Conservation (phyloP, 2,329 filamentous ascomycete genomes). For the Diatrype stigma region DNA sequence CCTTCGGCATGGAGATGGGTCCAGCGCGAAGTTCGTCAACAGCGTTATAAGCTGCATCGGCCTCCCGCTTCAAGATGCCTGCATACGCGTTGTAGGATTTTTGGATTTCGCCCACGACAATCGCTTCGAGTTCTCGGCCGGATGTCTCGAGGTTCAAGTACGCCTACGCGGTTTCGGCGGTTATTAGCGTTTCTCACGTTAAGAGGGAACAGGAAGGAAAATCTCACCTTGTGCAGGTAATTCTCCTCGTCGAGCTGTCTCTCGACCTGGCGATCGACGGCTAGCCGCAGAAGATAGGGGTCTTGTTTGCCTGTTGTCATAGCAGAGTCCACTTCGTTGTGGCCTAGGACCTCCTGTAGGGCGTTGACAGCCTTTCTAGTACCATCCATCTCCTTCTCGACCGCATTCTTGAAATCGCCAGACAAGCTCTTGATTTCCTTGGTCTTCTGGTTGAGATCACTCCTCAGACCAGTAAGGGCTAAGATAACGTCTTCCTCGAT, state of each 20-base stretch:
- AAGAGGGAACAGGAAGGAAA: background rate
- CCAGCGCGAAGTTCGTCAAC: conserved; percentile 79
- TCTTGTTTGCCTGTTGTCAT: conserved; percentile 81
- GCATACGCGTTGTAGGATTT: conserved; percentile 96
- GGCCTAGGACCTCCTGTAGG: conserved; percentile 76
- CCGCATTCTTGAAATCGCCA: conserved; percentile 93
- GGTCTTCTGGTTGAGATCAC: conserved; percentile 90
- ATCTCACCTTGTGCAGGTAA: conserved; percentile 79
- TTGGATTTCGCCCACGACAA: conserved; percentile 95
- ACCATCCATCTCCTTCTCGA: conserved; percentile 88
- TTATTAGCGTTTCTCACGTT: background rate
- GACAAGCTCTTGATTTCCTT: conserved; percentile 96
- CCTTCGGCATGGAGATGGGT: conserved; percentile 88
- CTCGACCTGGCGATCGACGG: conserved; percentile 86
- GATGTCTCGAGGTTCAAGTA: conserved; percentile 93
- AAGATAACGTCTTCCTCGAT: conserved; percentile 90
- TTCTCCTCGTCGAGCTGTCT: conserved; percentile 95
- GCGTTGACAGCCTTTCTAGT: conserved; percentile 75
- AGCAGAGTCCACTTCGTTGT: conserved; percentile 73
- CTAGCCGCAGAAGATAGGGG: conserved; percentile 80
- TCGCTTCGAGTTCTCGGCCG: conserved; percentile 89
- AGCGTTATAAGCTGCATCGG: conserved; percentile 72
- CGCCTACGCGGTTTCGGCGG: conserved; percentile 51
- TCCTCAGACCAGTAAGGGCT: conserved; percentile 78
- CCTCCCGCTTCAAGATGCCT: conserved; percentile 85